A percentile compares a stretch with the other conserved stretches of the same genome.
phyloP scores from a whole-genome alignment of 306 rosid genomes.

The Malus sylvestris region DNA sequence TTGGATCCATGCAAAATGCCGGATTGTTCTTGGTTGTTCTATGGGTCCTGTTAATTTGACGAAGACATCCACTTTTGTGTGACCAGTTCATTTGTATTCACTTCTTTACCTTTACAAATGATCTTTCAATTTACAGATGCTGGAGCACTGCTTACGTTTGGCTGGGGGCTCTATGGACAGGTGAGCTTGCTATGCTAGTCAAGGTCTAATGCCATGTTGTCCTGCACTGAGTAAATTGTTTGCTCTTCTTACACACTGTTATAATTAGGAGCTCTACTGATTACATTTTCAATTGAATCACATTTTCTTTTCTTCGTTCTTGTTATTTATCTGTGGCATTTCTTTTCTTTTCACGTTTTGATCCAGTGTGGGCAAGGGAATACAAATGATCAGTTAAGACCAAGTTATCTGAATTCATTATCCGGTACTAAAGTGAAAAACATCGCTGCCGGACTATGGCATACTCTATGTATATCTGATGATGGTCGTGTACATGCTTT shows the following conservation, averaged over 20 bases:
- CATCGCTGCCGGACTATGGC: slow-evolving; percentile 88
- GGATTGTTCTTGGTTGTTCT: not conserved
- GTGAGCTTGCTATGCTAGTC: slow-evolving; percentile 33
- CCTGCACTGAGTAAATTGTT: not conserved
- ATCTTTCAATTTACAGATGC: slow-evolving; percentile 44
- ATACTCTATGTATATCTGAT: slow-evolving; percentile 60
- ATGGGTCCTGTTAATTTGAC: not conserved
- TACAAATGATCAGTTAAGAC: slow-evolving; percentile 67
- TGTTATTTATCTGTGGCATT: not conserved
- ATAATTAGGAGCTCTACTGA: not conserved
- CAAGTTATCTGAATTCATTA: slow-evolving; percentile 58
- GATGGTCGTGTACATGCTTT: slow-evolving; percentile 62
- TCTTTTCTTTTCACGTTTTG: not conserved
- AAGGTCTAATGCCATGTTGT: not conserved
- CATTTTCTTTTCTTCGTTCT: not conserved
- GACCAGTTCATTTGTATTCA: not conserved
- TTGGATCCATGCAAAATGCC: not conserved
- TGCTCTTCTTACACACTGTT: not conserved
- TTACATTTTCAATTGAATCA: not conserved
- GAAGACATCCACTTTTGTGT: not conserved
- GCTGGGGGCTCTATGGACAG: slow-evolving; percentile 94
- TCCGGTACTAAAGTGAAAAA: slow-evolving; percentile 40
- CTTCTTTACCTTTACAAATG: not conserved
- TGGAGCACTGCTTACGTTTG: slow-evolving; percentile 70
- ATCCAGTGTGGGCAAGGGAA: slow-evolving; percentile 79